Evolutionary conservation across 768 basidiomycete genomes (phyloP).

Genomic region (Phlebiopsis flavidoalba): DNA sequence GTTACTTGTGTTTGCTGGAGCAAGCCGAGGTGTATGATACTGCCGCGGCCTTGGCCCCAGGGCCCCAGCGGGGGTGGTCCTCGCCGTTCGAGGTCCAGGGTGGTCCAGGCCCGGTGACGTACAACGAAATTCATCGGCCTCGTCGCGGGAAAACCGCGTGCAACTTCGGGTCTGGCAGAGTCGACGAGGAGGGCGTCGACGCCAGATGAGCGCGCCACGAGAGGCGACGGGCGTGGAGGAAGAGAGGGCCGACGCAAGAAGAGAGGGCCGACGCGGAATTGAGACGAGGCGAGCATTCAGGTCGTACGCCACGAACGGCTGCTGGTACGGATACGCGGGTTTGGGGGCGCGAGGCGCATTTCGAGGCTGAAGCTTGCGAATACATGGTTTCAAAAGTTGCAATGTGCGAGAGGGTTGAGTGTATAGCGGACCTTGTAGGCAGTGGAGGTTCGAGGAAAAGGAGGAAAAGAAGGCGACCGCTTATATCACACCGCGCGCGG

Average conservation of each 20-base stretch:
- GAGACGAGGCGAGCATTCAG: neutral
- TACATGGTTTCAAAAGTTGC: neutral
- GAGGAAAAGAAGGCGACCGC: neutral
- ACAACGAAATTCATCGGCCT: conserved; percentile 2
- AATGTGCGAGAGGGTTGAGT: neutral
- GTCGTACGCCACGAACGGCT: conserved; percentile 1
- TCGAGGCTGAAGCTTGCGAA: neutral
- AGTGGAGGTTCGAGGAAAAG: neutral
- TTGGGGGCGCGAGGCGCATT: neutral
- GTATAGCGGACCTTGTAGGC: neutral
- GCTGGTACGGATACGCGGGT: conserved; percentile 3
- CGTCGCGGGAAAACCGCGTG: neutral
- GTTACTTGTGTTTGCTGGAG: neutral
- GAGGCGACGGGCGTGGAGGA: conserved; percentile 8
- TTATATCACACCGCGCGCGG: neutral
- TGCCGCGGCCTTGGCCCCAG: neutral
- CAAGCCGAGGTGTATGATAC: neutral
- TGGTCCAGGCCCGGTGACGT: conserved; percentile 4
- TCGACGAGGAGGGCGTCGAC: conserved; percentile 9
- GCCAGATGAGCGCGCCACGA: conserved; percentile 11
- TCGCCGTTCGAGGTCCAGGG: neutral
- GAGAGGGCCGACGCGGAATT: neutral
- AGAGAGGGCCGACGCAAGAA: neutral
- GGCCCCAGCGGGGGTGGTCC: neutral
- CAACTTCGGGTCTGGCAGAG: conserved; percentile 3